Conservation (phyloP, 305 asterid species). For the Ilex paraguariensis region DNA sequence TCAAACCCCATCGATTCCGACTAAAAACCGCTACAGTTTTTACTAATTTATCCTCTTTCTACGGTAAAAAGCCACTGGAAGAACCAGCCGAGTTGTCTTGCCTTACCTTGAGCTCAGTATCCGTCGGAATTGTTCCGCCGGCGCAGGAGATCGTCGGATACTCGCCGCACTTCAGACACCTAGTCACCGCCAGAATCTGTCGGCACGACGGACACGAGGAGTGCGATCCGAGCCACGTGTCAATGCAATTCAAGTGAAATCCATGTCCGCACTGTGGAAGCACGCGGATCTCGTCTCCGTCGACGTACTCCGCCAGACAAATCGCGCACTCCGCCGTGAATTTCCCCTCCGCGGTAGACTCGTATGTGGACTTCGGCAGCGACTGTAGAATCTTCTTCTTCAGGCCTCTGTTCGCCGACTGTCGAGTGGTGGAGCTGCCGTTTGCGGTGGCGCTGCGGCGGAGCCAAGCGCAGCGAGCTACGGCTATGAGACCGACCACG, state of each 20-base stretch:
- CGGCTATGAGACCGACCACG: slow-evolving; percentile 46
- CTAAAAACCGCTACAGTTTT: too few species aligned
- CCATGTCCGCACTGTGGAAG: slow-evolving; percentile 64
- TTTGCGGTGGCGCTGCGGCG: slow-evolving; percentile 29
- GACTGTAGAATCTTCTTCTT: slow-evolving; percentile 42
- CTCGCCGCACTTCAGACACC: slow-evolving; percentile 53
- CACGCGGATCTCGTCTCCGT: slow-evolving; percentile 63
- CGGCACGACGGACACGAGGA: slow-evolving; percentile 71
- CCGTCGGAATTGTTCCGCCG: too few species aligned
- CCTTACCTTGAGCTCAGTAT: too few species aligned
- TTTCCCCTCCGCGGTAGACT: slow-evolving; percentile 6
- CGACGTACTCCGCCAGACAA: slow-evolving; percentile 49
- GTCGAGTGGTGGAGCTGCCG: too few species aligned
- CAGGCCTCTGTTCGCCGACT: slow-evolving; percentile 35
- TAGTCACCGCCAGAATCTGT: slow-evolving; percentile 30
- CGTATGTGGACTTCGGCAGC: slow-evolving; percentile 46
- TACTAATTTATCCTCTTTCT: too few species aligned
- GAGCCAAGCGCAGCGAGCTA: slow-evolving; percentile 65
- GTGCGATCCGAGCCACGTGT: slow-evolving; percentile 59
- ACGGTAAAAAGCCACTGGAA: too few species aligned
- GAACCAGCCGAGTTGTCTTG: too few species aligned
- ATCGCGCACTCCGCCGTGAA: slow-evolving; percentile 44
- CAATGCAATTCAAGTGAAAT: slow-evolving; percentile 49
- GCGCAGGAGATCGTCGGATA: slow-evolving; percentile 11
- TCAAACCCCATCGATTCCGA: too few species aligned